Percentiles rank a stretch among this genome's conserved stretches.
These are phyloP conservation scores for Penicillium rolfsii DNA, from an alignment of 2,329 filamentous ascomycete genomes.

Conservation along the genomic window DNA sequence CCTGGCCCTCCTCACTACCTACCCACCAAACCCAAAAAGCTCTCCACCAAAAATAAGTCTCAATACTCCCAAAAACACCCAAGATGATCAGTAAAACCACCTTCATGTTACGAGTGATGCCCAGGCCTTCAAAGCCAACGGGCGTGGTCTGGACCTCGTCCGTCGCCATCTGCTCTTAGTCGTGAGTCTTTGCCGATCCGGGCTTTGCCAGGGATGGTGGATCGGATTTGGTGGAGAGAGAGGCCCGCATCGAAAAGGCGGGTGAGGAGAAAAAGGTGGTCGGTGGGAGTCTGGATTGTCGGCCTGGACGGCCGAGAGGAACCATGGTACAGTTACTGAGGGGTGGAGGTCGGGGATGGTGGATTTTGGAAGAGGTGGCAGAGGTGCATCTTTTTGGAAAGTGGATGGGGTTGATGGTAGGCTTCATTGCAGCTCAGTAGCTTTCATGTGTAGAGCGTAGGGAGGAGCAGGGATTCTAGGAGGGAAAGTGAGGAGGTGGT, in stretches of 20 bases:
- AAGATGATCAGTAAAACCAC: constrained; percentile 33
- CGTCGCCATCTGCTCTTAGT: constrained; percentile 1
- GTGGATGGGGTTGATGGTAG: not conserved
- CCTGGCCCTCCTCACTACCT: not conserved
- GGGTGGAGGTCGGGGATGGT: constrained; percentile 4
- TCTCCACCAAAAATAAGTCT: constrained; percentile 40
- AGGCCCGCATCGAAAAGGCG: not conserved
- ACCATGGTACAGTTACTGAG: constrained; percentile 6
- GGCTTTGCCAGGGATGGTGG: constrained; percentile 1
- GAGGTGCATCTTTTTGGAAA: not conserved
- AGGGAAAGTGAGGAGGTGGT: not conserved
- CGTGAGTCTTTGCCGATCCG: not conserved
- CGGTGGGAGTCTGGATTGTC: not conserved
- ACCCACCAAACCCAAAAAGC: constrained; percentile 32
- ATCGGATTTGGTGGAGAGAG: not conserved
- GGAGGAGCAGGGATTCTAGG: not conserved
- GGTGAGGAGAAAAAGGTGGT: not conserved
- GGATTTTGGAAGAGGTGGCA: not conserved
- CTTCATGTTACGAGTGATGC: constrained; percentile 35
- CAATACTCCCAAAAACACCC: constrained; percentile 38
- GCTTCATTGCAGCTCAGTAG: not conserved
- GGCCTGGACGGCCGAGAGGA: not conserved
- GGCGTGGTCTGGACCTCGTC: not conserved
- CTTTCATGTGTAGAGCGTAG: not conserved
- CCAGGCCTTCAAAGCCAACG: constrained; percentile 32